Conservation (phyloP, 2,329 filamentous ascomycete genomes). For the Xylariaceae sp. region DNA sequence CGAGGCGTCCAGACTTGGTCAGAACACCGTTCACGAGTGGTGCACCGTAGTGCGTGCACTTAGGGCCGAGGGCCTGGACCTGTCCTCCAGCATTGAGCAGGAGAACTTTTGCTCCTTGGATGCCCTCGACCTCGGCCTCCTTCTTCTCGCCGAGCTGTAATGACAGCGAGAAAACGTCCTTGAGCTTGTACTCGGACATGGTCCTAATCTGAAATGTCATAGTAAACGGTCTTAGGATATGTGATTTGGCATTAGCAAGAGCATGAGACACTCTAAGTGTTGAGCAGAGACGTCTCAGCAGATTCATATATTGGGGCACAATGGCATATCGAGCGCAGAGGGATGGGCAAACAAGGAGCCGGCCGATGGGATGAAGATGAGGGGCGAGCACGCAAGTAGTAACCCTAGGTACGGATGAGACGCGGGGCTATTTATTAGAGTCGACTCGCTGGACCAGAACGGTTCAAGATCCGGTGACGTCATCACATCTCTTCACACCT, state of each 20-base stretch:
- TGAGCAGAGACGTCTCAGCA: slow-evolving; percentile 18
- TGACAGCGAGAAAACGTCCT: slow-evolving; percentile 68
- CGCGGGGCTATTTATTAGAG: background rate
- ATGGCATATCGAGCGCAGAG: background rate
- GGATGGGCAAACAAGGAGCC: background rate
- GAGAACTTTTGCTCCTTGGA: slow-evolving; percentile 81
- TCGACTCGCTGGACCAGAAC: no score
- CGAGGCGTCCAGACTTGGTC: slow-evolving; percentile 74
- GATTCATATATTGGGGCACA: slow-evolving; percentile 26
- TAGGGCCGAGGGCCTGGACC: slow-evolving; percentile 74
- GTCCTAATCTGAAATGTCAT: slow-evolving; percentile 27
- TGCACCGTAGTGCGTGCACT: slow-evolving; percentile 89
- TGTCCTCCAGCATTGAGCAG: slow-evolving; percentile 74
- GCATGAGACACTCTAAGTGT: slow-evolving; percentile 14
- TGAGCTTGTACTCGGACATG: slow-evolving; percentile 66
- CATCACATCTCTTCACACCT: background rate
- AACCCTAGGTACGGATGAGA: background rate
- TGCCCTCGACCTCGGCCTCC: slow-evolving; percentile 85
- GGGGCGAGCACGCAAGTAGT: background rate
- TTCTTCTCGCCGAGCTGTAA: slow-evolving; percentile 78
- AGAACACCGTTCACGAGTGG: slow-evolving; percentile 83
- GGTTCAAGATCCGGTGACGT: background rate
- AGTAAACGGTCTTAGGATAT: slow-evolving; percentile 14
- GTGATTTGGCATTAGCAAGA: slow-evolving; percentile 8
- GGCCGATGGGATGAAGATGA: background rate